Evolutionary conservation across 2,329 filamentous ascomycete genomes (phyloP), one percentile per base, ranked within the genome.

Genomic region (Huntiella savannae): DNA sequence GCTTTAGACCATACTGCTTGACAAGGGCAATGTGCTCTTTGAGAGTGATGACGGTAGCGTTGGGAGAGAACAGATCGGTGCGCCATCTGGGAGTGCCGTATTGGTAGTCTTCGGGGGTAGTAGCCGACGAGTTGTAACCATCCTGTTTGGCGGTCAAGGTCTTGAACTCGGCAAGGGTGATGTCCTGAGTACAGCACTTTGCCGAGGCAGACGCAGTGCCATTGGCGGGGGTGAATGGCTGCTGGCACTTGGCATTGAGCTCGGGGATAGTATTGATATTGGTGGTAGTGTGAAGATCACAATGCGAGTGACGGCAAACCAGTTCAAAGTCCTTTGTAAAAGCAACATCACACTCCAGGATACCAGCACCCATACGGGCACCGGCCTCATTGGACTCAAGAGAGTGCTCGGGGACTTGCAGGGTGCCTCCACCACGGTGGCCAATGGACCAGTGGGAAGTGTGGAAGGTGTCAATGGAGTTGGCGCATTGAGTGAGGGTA

Each of bases 61-160:
- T 82, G 2, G 68, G 69, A 44, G 71, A 61, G 61, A 80, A 82
- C 12, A 82, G 62, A 52, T 80, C 73, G 28, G 78, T 80, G 37
- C 77, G 68, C 68, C 71, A 82, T 52, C 59, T 60, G 0, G 74
- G 68, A 0, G 73, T 78, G 47, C 73, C 73, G 54, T 64, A 60
- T 49, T 75, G 69, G 61, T 69, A 79, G 52, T 73, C 69, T 34
- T 64, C 58, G 0, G 71, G 62, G 1, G 68, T 81, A 15, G 69
- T 69, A 33, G 75, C 77, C 40, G 63, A 67, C 52, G 65, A 58
- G 54, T 79, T 75, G 56, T 61, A 70, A 43, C 71, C 71, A 55
- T 83, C 79, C 75, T 80, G 81, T 61, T 81, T 82, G 55, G 70
- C 70, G 61, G 79, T 83, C 4, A 83, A 69, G 4, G 68, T 64